Base-by-base conservation (phyloP, 306 rosid genomes). In the Ceratonia siliqua region DNA sequence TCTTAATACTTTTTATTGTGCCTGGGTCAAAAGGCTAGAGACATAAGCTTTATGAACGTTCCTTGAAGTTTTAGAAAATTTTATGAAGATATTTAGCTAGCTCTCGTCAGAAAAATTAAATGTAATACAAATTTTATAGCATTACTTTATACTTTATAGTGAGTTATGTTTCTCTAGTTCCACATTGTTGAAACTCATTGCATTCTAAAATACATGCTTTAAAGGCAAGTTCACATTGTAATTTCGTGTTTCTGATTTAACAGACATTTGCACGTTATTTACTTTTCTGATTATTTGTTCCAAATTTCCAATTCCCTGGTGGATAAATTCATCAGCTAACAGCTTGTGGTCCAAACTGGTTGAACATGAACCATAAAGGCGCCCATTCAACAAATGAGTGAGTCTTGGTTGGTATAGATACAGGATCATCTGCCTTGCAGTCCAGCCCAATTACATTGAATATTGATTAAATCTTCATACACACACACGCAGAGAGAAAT, bases 301-400 rank as follows among this genome's bases (percentile, higher is more conserved):
- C 64, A 41, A 55, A 18, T 42, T 67, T 9, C 6, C 35, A 28
- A 27, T 43, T 13, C 20, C 32, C 28, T 56, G 59, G 15, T 39
- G 57, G 71, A 66, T 73, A 59, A 36, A 13, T 53, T 68, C n/a
- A 56, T 62, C 32, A 21, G 8, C 63, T 5, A 1, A 9, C 12
- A 56, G 79, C 48, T 57, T 57, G 21, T 48, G 36, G 68, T 35
- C 70, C 49, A 56, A 32, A 65, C 70, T 66, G 56, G 50, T 64
- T 65, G 75, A 56, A 33, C 61, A 32, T 62, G 35, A 22, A 58
- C 49, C 27, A 28, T 42, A 58, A 72, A 27, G 48, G 50, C 15
- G 30, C 48, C 41, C 42, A 17, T 55, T 64, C 45, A 42, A 63
- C 61, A 63, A 50, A 25, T 25, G 57, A 49, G 21, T 8, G 20